Conservation (phyloP, 2,329 filamentous ascomycete species). For the Cryphonectria nitschkei region DNA sequence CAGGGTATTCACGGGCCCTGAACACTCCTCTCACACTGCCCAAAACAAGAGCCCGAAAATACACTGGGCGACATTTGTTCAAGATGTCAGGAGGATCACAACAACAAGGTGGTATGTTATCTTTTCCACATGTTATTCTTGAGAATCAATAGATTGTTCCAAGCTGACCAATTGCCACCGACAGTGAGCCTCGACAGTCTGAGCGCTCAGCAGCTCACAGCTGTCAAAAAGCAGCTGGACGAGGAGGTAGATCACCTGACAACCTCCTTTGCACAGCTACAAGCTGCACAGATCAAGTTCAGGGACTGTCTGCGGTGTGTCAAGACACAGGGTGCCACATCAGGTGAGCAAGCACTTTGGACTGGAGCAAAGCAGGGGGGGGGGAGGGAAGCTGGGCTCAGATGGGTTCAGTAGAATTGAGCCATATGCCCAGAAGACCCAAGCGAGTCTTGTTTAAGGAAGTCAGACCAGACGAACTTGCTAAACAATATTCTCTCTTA, state of each 20-base stretch:
- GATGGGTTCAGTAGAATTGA: not conserved
- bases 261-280: conserved; percentile 84
- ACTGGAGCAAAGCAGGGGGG: not conserved
- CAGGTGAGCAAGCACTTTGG: conserved; percentile 30
- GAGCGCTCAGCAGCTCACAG: conserved; percentile 80
- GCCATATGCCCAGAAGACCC: not conserved
- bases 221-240: conserved; percentile 95
- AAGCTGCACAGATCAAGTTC: conserved; percentile 89
- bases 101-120: conserved; percentile 26
- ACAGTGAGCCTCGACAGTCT: conserved; percentile 72
- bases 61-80: conserved; percentile 11
- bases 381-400: not conserved
- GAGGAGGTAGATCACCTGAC: conserved; percentile 95
- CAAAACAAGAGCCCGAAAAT: not conserved
- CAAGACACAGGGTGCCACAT: conserved; percentile 41
- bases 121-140: not conserved
- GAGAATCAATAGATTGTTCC: not conserved
- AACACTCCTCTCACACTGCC: not conserved
- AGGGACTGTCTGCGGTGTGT: conserved; percentile 85
- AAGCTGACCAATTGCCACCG: conserved; percentile 12
- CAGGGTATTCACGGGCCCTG: not conserved
- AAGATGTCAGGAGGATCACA: conserved; percentile 29
- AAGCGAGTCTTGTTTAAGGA: not conserved
- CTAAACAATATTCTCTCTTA: not conserved
- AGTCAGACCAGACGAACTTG: not conserved